Percentiles rank a stretch among this genome's conserved stretches.
These are phyloP conservation scores for Sutorius eximius DNA, from an alignment of 1,284 basidiomycete genomes.

Conservation along the genomic window DNA sequence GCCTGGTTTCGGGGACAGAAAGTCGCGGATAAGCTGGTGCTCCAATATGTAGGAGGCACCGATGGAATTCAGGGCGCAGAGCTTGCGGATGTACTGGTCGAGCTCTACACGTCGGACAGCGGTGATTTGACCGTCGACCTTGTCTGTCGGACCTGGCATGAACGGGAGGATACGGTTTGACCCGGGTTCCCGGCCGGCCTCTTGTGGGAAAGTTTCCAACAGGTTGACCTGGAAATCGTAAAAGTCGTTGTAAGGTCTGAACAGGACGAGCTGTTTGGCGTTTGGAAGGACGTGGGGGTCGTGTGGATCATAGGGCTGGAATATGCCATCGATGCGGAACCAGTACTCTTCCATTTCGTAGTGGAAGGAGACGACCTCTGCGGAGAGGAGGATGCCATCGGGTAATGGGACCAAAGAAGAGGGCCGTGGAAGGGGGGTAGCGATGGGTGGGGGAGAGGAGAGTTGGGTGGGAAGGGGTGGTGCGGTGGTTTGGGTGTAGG, in stretches of 20 bases:
- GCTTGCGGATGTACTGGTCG: constrained; percentile 82
- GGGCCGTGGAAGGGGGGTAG: constrained; percentile 23
- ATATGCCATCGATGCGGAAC: constrained; percentile 92
- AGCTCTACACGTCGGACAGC: constrained; percentile 81
- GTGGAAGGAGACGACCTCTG: constrained; percentile 96
- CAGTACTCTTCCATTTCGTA: constrained; percentile 95
- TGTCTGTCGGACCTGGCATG: constrained; percentile 91
- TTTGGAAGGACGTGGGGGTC: constrained; percentile 56
- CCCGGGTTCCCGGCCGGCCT: constrained; percentile 76
- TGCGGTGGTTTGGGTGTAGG: constrained; percentile 37
- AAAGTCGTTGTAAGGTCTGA: constrained; percentile 97
- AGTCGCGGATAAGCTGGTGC: constrained; percentile 78
- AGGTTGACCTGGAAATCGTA: constrained; percentile 95
- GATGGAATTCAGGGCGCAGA: constrained; percentile 67
- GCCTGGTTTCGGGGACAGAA: constrained; percentile 85
- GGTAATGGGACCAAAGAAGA: constrained; percentile 55
- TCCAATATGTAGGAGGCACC: constrained; percentile 82
- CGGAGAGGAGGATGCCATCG: constrained; percentile 81
- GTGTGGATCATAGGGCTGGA: constrained; percentile 72
- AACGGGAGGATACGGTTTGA: constrained; percentile 82
- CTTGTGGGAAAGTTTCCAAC: constrained; percentile 82
- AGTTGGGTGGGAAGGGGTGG: constrained; percentile 20
- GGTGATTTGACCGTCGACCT: constrained; percentile 86
- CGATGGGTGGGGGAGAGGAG: constrained; percentile 16
- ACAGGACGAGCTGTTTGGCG: constrained; percentile 84